Evolutionary conservation across 2,329 filamentous ascomycete genomes (phyloP), one percentile per base, ranked within the genome.

Genomic region (Colletotrichum cordylinicola): DNA sequence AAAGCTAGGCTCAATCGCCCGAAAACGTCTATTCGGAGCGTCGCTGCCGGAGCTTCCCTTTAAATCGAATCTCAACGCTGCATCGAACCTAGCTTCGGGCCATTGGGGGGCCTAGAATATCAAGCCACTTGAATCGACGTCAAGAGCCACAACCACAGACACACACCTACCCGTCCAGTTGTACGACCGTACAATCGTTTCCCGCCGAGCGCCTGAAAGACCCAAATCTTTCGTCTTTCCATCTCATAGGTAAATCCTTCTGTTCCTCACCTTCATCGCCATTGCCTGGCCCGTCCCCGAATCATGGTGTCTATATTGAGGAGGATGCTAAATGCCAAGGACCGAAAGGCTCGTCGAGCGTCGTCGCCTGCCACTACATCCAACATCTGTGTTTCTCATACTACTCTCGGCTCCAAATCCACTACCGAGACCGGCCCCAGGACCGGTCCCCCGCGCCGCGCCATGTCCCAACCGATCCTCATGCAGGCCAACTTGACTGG

Each of bases 401-500:
- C 64, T 24, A n/a, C 35, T 31, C 27, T 62, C 65, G 18, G 52
- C 35, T 65, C 21, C 48, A 37, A 27, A 33, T 31, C 39, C 35
- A 15, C 24, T 37, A 29, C 58, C 39, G 39, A 61, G 37, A 15
- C 56, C 37, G 69, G 69, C 18, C 48, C 27, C 39, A 67, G 56
- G n/a, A 21, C 9, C n/a, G 27, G 27, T 72, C 15, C 56, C 12
- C 33, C 73, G n/a, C 69, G 43, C 62, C 24, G 56, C 56, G 18
- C 39, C 56, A 75, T 75, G 73, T 75, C 70, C 33, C 73, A 75
- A 35, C 43, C 69, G 21, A 66, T 73, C 56, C 39, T 56, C 16
- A 33, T 31, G 69, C 70, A 75, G 70, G 73, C 73, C 70, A 73
- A 29, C 56, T 37, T 76, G 13, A 60, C 74, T 31, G 74, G 74